phyloP scores from a whole-genome alignment of 768 basidiomycete species.

The Naganishia onofrii region DNA sequence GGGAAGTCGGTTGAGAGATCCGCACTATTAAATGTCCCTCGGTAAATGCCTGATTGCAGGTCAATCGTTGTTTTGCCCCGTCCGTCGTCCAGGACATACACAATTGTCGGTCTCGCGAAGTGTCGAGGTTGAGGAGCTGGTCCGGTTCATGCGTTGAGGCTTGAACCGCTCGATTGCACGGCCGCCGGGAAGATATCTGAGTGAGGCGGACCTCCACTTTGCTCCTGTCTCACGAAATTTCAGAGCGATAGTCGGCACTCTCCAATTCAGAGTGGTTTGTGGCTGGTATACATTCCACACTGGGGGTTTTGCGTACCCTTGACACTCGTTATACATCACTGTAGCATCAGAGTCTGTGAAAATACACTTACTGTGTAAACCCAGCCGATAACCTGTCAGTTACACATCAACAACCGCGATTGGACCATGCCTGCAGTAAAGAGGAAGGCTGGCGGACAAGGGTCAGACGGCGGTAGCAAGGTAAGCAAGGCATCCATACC shows the following conservation, averaged over 20 bases:
- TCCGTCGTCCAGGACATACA: too few species aligned
- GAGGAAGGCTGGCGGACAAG: conserved; percentile 20
- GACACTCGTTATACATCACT: background rate
- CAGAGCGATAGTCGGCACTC: too few species aligned
- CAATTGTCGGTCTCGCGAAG: too few species aligned
- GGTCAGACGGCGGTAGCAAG: background rate
- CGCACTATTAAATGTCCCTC: background rate
- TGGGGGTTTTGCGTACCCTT: background rate
- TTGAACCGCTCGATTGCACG: too few species aligned
- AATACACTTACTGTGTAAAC: background rate
- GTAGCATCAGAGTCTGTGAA: background rate
- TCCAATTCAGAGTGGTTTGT: too few species aligned
- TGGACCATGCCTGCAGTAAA: conserved; percentile 26
- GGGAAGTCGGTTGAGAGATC: background rate
- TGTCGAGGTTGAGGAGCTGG: too few species aligned
- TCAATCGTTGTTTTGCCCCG: background rate
- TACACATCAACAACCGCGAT: background rate
- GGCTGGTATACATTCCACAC: background rate
- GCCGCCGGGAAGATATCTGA: too few species aligned
- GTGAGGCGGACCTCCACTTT: too few species aligned
- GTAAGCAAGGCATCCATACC: background rate
- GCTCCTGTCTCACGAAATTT: too few species aligned
- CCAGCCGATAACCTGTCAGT: background rate
- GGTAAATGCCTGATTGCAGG: background rate
- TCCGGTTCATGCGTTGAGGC: too few species aligned